These are phyloP conservation scores for Cylindrotheca fusiformis DNA, from an alignment of 108 stramenopile species.

Conservation along the genomic window DNA sequence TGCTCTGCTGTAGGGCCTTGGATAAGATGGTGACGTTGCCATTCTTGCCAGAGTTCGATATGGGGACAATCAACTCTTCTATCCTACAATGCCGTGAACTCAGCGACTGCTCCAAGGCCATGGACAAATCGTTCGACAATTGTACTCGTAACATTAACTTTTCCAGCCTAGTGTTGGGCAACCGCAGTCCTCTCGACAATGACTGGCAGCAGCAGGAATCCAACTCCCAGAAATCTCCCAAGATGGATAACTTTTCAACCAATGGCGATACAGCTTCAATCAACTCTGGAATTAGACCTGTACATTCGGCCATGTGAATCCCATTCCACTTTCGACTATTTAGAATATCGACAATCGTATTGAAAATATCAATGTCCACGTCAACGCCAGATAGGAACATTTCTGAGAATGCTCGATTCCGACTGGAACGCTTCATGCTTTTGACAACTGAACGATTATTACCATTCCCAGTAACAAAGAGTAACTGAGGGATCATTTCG, in stretches of 20 bases:
- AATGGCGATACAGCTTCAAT: not conserved
- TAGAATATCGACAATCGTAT: conserved; percentile 5
- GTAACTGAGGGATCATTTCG: conserved; percentile 8
- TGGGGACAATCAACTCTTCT: conserved; percentile 9
- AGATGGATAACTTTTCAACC: conserved; percentile 6
- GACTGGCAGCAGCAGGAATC: not conserved
- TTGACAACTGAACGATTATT: conserved; percentile 6
- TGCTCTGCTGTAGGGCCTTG: conserved; percentile 3
- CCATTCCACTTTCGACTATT: conserved; percentile 11
- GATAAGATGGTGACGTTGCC: conserved; percentile 2
- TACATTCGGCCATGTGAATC: conserved; percentile 13
- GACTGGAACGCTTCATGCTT: not conserved
- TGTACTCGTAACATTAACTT: conserved; percentile 12
- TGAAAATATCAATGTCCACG: not conserved
- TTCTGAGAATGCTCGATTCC: not conserved
- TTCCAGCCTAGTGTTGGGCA: not conserved
- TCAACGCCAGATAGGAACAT: conserved; percentile 3
- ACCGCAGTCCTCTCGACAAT: not conserved
- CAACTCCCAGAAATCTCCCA: not conserved
- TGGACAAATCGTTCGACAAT: conserved; percentile 2
- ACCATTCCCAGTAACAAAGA: conserved; percentile 13
- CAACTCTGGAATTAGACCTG: conserved; percentile 1
- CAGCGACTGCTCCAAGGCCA: conserved; percentile 1
- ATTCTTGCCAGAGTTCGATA: not conserved
- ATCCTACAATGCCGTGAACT: not conserved